Evolutionary conservation across 176 grass and related monocot species (phyloP).

Genomic region (Zea luxurians): DNA sequence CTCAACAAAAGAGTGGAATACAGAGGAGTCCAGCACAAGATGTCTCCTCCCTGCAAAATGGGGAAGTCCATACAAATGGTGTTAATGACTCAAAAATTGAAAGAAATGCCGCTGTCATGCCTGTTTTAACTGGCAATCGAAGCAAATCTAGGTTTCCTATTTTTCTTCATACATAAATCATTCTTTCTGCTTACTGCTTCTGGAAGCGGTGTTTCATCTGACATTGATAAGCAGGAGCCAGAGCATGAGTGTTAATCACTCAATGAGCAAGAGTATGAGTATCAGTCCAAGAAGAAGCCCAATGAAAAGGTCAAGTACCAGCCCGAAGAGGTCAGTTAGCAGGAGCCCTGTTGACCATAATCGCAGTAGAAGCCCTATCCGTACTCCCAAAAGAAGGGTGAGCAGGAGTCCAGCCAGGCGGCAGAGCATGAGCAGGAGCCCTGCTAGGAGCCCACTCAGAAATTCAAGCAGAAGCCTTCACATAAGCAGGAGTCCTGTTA

Average conservation of each 20-base stretch:
- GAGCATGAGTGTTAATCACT: conserved; percentile 73
- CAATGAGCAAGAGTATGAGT: conserved; percentile 96
- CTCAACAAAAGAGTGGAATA: conserved; percentile 49
- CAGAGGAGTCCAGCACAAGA: conserved; percentile 47
- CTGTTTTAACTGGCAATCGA: conserved; percentile 49
- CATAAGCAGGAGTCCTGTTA: conserved; percentile 72
- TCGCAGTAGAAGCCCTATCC: conserved; percentile 50
- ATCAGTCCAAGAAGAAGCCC: conserved; percentile 81
- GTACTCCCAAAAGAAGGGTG: conserved; percentile 32
- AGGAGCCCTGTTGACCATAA: conserved; percentile 41
- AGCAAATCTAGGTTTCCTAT: conserved; percentile 92
- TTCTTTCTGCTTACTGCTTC: conserved; percentile 64
- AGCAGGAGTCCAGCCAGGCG: conserved; percentile 44
- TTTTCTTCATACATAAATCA: conserved; percentile 48
- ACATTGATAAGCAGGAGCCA: conserved; percentile 81
- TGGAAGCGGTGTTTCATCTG: conserved; percentile 57
- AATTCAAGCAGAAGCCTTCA: conserved; percentile 45
- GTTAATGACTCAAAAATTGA: conserved; percentile 49
- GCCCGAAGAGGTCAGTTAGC: conserved; percentile 50
- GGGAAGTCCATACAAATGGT: conserved; percentile 62
- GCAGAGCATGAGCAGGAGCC: conserved; percentile 58
- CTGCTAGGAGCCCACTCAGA: conserved; percentile 45
- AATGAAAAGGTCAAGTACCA: conserved; percentile 42
- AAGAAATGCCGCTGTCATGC: conserved; percentile 38
- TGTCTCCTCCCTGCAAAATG: conserved; percentile 59